Conservation (phyloP, 202 grass and related monocot genomes). For the Dendrocalamus latiflorus region DNA sequence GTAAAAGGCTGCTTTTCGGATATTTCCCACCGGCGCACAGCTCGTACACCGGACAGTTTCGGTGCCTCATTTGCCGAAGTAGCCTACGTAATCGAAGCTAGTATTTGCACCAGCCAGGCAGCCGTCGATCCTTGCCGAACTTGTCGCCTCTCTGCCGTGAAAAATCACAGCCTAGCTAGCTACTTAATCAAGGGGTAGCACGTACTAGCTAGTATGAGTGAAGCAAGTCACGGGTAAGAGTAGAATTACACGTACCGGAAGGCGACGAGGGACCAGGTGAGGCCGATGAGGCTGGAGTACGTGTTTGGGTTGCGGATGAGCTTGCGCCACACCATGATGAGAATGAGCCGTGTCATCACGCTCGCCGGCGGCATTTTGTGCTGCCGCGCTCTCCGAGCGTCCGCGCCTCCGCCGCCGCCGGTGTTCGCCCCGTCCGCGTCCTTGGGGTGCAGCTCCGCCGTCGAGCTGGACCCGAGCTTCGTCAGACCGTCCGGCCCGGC, state of each 20-base stretch:
- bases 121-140: neutral
- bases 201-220: neutral
- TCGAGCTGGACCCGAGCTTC: slow-evolving; percentile 54
- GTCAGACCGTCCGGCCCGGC: slow-evolving; percentile 32
- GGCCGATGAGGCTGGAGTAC: slow-evolving; percentile 88
- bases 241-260: slow-evolving; percentile 55
- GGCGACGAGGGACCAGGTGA: slow-evolving; percentile 86
- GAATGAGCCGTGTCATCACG: slow-evolving; percentile 88
- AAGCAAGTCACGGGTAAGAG: slow-evolving; percentile 21
- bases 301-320: slow-evolving; percentile 97
- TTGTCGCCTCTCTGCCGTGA: neutral
- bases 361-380: slow-evolving; percentile 85
- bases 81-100: neutral
- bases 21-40: slow-evolving; percentile 10
- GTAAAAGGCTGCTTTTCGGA: slow-evolving; percentile 22
- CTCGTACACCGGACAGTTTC: neutral
- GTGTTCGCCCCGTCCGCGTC: neutral
- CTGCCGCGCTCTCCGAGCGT: neutral
- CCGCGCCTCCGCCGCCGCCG: neutral
- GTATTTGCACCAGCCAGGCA: neutral
- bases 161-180: neutral
- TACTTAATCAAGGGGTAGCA: neutral
- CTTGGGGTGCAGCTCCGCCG: slow-evolving; percentile 42
- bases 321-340: slow-evolving; percentile 99
- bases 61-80: neutral